These are phyloP conservation scores for Plasmopara viticola DNA, from an alignment of 352 stramenopile genomes.

Conservation along the genomic window DNA sequence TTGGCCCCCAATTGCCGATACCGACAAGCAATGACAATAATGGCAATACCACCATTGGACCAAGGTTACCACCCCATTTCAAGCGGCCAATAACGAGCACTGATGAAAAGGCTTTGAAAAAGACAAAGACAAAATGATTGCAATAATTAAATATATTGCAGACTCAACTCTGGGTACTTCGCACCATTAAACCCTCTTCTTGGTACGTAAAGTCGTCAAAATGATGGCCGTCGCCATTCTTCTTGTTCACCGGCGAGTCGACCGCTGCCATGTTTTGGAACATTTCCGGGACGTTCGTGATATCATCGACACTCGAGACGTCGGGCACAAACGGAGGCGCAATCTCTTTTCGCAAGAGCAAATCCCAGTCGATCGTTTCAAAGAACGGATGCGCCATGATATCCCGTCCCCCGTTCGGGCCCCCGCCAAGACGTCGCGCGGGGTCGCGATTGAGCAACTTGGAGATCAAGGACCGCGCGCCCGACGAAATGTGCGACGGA, in stretches of 20 bases:
- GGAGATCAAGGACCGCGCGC: conserved; percentile 69
- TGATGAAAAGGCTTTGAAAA: conserved; percentile 12
- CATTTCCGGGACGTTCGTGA: conserved; percentile 86
- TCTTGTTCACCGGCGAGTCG: conserved; percentile 84
- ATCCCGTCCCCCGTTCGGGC: conserved; percentile 72
- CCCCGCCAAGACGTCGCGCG: conserved; percentile 86
- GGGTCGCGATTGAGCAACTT: conserved; percentile 93
- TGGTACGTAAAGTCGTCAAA: conserved; percentile 89
- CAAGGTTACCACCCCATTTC: conserved; percentile 13
- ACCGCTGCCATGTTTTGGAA: conserved; percentile 87
- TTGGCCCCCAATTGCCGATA: conserved; percentile 56
- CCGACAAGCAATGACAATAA: conserved; percentile 8
- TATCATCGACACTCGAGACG: conserved; percentile 72
- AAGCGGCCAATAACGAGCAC: conserved; percentile 14
- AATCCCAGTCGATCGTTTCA: conserved; percentile 81
- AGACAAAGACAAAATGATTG: conserved; percentile 21
- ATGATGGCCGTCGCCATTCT: conserved; percentile 76
- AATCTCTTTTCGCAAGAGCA: conserved; percentile 81
- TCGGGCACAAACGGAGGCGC: conserved; percentile 73
- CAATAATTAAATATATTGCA: conserved; percentile 3
- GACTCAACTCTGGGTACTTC: conserved; percentile 19
- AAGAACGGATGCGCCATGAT: conserved; percentile 88
- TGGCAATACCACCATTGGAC: conserved; percentile 15
- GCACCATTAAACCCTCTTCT: conserved; percentile 63
- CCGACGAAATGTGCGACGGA: conserved; percentile 75